Evolutionary conservation across 352 stramenopile species (phyloP).

Genomic region (Pythium phragmitis): DNA sequence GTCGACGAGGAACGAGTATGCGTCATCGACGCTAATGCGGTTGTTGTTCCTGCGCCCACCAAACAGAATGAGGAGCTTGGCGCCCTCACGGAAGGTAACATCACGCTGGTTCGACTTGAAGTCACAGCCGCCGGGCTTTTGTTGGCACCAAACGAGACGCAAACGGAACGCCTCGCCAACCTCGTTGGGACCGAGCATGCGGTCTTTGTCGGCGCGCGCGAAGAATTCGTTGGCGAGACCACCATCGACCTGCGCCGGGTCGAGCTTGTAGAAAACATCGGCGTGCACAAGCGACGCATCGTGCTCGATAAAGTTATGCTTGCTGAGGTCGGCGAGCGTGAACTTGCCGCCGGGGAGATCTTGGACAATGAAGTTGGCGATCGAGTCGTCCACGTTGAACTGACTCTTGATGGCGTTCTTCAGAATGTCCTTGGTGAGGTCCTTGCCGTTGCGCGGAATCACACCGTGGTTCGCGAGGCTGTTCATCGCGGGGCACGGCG

Average conservation of each 20-base stretch:
- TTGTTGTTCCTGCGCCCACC: constrained; percentile 19
- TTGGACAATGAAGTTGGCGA: no score
- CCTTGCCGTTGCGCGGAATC: constrained; percentile 34
- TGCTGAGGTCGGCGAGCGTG: constrained; percentile 35
- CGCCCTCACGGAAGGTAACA: constrained; percentile 22
- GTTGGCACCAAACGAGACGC: constrained; percentile 8
- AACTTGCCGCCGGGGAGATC: no score
- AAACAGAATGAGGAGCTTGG: constrained; percentile 13
- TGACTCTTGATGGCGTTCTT: background rate
- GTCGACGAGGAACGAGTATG: constrained; percentile 21
- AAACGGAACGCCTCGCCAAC: constrained; percentile 9
- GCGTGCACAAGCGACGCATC: constrained; percentile 25
- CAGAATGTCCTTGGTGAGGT: constrained; percentile 19
- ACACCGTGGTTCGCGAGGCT: constrained; percentile 50
- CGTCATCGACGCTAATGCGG: constrained; percentile 13
- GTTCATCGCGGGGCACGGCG: constrained; percentile 49
- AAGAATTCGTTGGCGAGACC: constrained; percentile 37
- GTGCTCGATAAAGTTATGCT: constrained; percentile 52
- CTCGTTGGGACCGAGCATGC: constrained; percentile 5
- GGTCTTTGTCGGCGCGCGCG: constrained; percentile 5
- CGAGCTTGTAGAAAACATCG: constrained; percentile 27
- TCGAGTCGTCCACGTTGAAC: no score
- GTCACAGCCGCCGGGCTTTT: constrained; percentile 12
- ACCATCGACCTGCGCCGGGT: constrained; percentile 33
- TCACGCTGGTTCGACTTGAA: constrained; percentile 12